Evolutionary conservation across 129 eudicot species (phyloP), one percentile per base, ranked within the genome.

Genomic region (Erigeron canadensis): DNA sequence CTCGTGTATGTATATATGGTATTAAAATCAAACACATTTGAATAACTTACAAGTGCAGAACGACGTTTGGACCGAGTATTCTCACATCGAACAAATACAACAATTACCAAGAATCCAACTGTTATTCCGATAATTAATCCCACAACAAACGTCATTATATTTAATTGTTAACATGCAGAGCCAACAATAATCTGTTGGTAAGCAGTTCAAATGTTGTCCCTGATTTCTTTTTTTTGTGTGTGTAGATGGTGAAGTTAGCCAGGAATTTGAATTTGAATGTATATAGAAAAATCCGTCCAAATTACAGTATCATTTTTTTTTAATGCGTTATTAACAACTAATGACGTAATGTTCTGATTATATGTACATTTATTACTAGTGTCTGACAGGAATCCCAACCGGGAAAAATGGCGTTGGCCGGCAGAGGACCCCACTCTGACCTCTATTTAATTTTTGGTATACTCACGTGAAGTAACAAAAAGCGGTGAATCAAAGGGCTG

Each of bases 1-100:
- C 2, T 28, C 3, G 3, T 28, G 34, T 28, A 28, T 28, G 15
- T 47, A 2, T 47, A 6, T 47, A 28, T 28, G 11, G 11, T 17
- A 18, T 37, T 45, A 46, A 11, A 41, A 23, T 60, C 16, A 6
- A 23, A 21, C n/a, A 38, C 11, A 11, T 10, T 1, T 8, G 3
- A 50, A 10, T 4, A 44, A 59, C 78, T 70, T 75, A 92, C 98
- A 9, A 92, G 89, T 51, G 85, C 81, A 10, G 85, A 77, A 28
- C 98, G 98, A 43, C 77, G 82, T 44, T 83, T 89, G 73, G 98
- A 92, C 80, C 98, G 83, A 65, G 77, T 84, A 77, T 92, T 92
- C 45, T 92, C 95, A 9, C 82, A 92, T 71, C 89, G 95, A 62
- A 89, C 96, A 64, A 92, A 92, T 50, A 63, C 84, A 54, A 83